Conservation (phyloP, 306 rosid species). For the Pterocarpus macrocarpus region DNA sequence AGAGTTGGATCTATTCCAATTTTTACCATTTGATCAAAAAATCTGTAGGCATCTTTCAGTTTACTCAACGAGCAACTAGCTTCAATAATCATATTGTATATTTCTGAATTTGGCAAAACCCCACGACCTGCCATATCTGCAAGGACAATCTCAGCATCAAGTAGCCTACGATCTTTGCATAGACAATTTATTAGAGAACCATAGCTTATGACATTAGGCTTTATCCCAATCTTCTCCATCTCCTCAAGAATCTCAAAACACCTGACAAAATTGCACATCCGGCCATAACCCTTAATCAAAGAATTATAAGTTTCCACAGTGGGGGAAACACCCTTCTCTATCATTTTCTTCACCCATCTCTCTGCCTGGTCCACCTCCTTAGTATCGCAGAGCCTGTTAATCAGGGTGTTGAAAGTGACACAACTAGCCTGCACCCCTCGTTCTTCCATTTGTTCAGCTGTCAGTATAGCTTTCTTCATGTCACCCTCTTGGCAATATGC, state of each 20-base stretch:
- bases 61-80: constrained; percentile 63
- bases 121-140: constrained; percentile 70
- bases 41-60: constrained; percentile 63
- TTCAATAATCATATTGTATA: constrained; percentile 82
- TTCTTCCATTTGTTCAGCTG: constrained; percentile 63
- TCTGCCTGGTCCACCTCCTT: constrained; percentile 72
- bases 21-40: constrained; percentile 68
- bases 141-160: constrained; percentile 76
- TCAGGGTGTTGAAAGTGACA: constrained; percentile 73
- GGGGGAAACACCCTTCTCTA: constrained; percentile 65
- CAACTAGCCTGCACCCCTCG: constrained; percentile 62
- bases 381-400: constrained; percentile 65
- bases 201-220: constrained; percentile 79
- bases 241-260: constrained; percentile 80
- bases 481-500: constrained; percentile 75
- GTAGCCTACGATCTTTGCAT: constrained; percentile 69
- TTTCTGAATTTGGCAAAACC: constrained; percentile 69
- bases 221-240: constrained; percentile 73
- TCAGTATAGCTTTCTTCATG: constrained; percentile 55
- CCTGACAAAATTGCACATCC: constrained; percentile 52
- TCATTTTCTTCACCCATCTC: constrained; percentile 78
- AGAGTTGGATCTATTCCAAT: constrained; percentile 68
- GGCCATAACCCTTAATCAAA: constrained; percentile 76
- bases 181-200: constrained; percentile 78
- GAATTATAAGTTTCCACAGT: constrained; percentile 66